These are phyloP conservation scores for Beauveria medogensis DNA, from an alignment of 2,329 filamentous ascomycete species.

Conservation along the genomic window DNA sequence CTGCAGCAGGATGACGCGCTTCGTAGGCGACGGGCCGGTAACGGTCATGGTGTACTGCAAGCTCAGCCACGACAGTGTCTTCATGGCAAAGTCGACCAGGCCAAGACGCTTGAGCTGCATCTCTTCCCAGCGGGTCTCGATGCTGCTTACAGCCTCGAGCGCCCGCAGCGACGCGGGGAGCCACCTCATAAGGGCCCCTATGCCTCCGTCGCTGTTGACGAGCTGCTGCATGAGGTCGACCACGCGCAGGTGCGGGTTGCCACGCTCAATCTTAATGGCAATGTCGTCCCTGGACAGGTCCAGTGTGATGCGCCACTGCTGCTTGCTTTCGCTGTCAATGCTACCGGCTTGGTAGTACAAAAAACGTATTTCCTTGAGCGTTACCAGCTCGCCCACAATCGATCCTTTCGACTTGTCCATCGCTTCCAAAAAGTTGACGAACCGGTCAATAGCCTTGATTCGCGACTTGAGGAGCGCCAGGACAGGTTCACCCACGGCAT, in stretches of 20 bases:
- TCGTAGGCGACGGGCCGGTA: conserved; percentile 16
- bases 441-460: conserved; percentile 58
- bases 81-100: conserved; percentile 42
- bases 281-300: conserved; percentile 48
- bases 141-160: conserved; percentile 50
- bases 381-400: conserved; percentile 50
- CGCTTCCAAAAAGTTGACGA: conserved; percentile 62
- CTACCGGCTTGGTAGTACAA: conserved; percentile 45
- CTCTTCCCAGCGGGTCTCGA: conserved; percentile 48
- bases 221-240: conserved; percentile 49
- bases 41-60: conserved; percentile 42
- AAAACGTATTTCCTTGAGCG: conserved; percentile 57
- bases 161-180: conserved; percentile 56
- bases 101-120: conserved; percentile 35
- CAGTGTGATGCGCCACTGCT: conserved; percentile 46
- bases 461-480: conserved; percentile 51
- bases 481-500: conserved; percentile 50
- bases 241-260: conserved; percentile 61
- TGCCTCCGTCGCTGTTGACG: conserved; percentile 48
- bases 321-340: background rate
- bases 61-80: conserved; percentile 48
- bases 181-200: conserved; percentile 43
- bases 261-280: conserved; percentile 48
- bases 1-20: conserved; percentile 38
- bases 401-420: conserved; percentile 48